Conservation (phyloP, 192 early-diverging fungal species). For the Phlyctochytrium arcticum region DNA sequence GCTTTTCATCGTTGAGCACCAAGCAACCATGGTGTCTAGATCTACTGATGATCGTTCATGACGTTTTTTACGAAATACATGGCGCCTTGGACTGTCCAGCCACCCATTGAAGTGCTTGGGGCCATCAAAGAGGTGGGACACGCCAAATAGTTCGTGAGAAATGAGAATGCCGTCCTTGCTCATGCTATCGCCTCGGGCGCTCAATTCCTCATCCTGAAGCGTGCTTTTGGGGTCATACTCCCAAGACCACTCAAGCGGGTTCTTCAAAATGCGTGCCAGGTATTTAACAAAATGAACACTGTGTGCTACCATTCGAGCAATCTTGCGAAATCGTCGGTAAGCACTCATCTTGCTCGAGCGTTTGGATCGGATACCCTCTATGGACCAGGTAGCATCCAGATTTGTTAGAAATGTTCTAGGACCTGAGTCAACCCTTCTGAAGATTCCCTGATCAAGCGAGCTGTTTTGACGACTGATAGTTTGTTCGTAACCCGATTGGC, state of each 20-base stretch:
- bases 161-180: conserved; percentile 24
- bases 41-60: conserved; percentile 17
- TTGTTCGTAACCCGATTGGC: too few relatives aligned
- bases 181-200: too few relatives aligned
- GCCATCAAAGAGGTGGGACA: conserved; percentile 31
- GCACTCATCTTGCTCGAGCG: too few relatives aligned
- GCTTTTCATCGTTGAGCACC: conserved; percentile 21
- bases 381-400: too few relatives aligned
- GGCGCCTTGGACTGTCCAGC: conserved; percentile 27
- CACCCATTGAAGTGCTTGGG: conserved; percentile 34
- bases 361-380: too few relatives aligned
- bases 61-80: conserved; percentile 29
- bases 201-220: conserved; percentile 10
- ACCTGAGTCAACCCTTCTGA: too few relatives aligned
- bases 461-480: too few relatives aligned
- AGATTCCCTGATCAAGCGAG: too few relatives aligned
- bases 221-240: conserved; percentile 39
- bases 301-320: conserved; percentile 31
- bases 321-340: conserved; percentile 20
- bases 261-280: conserved; percentile 37
- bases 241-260: conserved; percentile 43
- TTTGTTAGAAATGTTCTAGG: too few relatives aligned
- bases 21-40: conserved; percentile 19
- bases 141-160: conserved; percentile 24
- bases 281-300: conserved; percentile 35